Percentiles rank a stretch among this genome's conserved stretches.
These are phyloP conservation scores for Populus nigra DNA, from an alignment of 345 rosid species.

Conservation along the genomic window DNA sequence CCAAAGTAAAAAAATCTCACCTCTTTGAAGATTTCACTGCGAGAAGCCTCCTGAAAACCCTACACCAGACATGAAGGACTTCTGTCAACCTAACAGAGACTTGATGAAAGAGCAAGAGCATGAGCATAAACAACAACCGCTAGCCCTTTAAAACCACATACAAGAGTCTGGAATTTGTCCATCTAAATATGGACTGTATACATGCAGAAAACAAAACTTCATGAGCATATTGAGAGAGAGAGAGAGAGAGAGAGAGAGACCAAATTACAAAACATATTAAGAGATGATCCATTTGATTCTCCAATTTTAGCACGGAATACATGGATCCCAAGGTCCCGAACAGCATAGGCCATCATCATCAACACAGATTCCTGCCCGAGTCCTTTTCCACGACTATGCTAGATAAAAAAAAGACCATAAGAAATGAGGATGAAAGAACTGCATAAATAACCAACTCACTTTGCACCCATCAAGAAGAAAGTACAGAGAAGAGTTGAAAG, in stretches of 20 bases:
- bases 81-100: slow-evolving; percentile 8
- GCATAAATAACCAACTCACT: background rate
- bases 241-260: slow-evolving; percentile 37
- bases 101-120: background rate
- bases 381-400: slow-evolving; percentile 90
- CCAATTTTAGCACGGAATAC: slow-evolving; percentile 75
- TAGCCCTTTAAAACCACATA: background rate
- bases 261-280: slow-evolving; percentile 66
- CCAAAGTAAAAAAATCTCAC: slow-evolving; percentile 36
- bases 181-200: background rate
- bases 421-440: slow-evolving; percentile 16
- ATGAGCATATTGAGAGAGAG: background rate
- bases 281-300: slow-evolving; percentile 72
- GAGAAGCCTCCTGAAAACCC: slow-evolving; percentile 71
- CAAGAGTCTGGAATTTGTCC: background rate
- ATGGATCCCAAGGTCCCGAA: slow-evolving; percentile 57
- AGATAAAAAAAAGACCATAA: slow-evolving; percentile 34
- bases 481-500: background rate
- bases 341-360: slow-evolving; percentile 86
- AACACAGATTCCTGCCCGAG: slow-evolving; percentile 81
- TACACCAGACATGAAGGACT: slow-evolving; percentile 25
- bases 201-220: background rate
- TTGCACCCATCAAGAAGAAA: background rate
- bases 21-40: slow-evolving; percentile 76
- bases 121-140: background rate